A percentile compares a stretch with the other conserved stretches of the same genome.
Evolutionary conservation across 169 alveolate genomes (phyloP).

Genomic region (Babesia caballi): DNA sequence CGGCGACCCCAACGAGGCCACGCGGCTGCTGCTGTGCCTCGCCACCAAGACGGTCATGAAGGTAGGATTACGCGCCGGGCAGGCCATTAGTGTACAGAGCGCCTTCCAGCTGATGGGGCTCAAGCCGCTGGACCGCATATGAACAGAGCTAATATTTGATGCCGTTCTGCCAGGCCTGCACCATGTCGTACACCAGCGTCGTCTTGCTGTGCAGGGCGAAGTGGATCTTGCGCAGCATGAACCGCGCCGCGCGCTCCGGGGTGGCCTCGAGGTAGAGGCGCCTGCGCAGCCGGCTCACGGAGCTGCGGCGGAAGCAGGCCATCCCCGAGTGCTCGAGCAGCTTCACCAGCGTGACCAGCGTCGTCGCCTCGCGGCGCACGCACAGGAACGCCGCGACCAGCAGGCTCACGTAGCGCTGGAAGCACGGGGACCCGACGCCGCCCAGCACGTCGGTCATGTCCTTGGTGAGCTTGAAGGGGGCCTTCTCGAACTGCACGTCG

Average conservation of each 20-base stretch:
- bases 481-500: conserved; percentile 93
- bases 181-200: conserved; percentile 78
- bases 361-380: conserved; percentile 27
- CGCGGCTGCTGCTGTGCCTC: conserved; percentile 88
- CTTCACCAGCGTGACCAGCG: conserved; percentile 34
- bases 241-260: conserved; percentile 73
- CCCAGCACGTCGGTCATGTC: conserved; percentile 96
- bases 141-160: conserved; percentile 60
- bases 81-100: conserved; percentile 71
- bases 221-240: conserved; percentile 67
- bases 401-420: conserved; percentile 44
- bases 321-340: conserved; percentile 89
- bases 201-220: conserved; percentile 75
- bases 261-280: conserved; percentile 68
- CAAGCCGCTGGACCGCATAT: conserved; percentile 79
- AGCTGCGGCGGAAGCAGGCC: conserved; percentile 89
- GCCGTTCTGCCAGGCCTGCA: conserved; percentile 82
- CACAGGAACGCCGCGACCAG: conserved; percentile 75
- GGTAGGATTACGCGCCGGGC: conserved; percentile 70
- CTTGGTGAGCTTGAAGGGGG: conserved; percentile 93
- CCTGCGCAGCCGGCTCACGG: conserved; percentile 79
- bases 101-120: conserved; percentile 72
- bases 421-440: conserved; percentile 61
- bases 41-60: conserved; percentile 85
- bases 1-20: conserved; percentile 84